Base-by-base conservation (phyloP, 495 filamentous ascomycete genomes). In the Tricharina praecox region DNA sequence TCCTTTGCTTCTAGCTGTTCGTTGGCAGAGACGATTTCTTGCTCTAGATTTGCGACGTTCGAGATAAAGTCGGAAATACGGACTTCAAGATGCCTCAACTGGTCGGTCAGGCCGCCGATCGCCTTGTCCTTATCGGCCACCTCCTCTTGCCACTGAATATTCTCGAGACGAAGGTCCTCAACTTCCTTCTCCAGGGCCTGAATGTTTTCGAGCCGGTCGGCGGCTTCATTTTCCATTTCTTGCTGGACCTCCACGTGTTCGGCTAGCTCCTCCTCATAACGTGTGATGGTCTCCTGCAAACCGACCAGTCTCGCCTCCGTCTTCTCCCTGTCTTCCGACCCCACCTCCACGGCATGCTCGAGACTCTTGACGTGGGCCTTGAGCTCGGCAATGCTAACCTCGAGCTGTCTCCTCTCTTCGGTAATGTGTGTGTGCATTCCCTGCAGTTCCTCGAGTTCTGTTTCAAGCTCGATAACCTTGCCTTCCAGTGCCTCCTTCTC, bases 271-370 rank as follows among this genome's bases (percentile, higher is more conserved):
- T 18, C 16, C 23, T 56, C 50, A 37, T 47, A 43, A 10, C 53
- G 18, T 8, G 20, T n/a, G 20, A 58, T 45, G 20, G 37, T 44
- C 13, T 18, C 30, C 11, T 23, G 30, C 16, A 58, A 26, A 11
- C 24, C 21, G 13, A 16, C 21, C 20, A 53, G 50, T 19, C 45
- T 34, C 32, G 39, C 26, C 15, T 50, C 33, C 21, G 30, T 32
- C 5, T 58, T 46, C 4, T 30, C 40, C n/a, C 33, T 50, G 32
- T 52, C 37, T 5, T 19, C 16, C 25, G 34, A 24, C n/a, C 48
- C 55, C 26, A 40, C 26, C 23, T 54, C 45, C 28, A 52, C 45
- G 25, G 42, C 35, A 13, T 36, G 33, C 28, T 58, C 46, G 13
- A 59, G 28, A 13, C 15, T 28, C 21, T 50, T 42, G 35, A 54